phyloP scores from a whole-genome alignment of 805 yeast species.

The Saccharomycopsis sp. region DNA sequence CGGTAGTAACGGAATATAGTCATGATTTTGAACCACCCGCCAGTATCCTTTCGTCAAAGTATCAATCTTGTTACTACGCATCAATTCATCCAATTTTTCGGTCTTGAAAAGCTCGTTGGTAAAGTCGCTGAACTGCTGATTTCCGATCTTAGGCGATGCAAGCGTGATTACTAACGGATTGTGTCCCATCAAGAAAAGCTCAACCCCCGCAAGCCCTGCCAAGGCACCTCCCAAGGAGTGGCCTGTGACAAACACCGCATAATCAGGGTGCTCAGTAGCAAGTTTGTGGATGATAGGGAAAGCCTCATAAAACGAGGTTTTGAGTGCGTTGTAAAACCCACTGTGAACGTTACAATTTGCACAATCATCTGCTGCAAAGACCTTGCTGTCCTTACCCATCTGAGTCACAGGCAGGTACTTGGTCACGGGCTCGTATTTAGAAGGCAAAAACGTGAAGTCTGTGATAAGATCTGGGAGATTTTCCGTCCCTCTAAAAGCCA shows the following conservation, averaged over 20 bases:
- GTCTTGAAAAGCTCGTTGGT: conserved; percentile 45
- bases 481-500: conserved; percentile 60
- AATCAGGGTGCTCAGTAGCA: conserved; percentile 37
- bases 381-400: conserved; percentile 20
- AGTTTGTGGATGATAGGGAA: conserved; percentile 32
- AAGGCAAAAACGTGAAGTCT: conserved; percentile 46
- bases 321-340: conserved; percentile 50
- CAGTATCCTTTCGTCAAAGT: conserved; percentile 35
- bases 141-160: conserved; percentile 65
- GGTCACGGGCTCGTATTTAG: conserved; percentile 41
- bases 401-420: conserved; percentile 24
- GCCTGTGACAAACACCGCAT: conserved; percentile 51
- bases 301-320: conserved; percentile 23
- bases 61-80: conserved; percentile 25
- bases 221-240: conserved; percentile 77
- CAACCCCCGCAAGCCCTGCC: conserved; percentile 57
- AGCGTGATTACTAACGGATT: conserved; percentile 49
- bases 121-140: conserved; percentile 41
- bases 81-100: conserved; percentile 25
- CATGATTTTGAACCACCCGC: conserved; percentile 52
- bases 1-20: conserved; percentile 55
- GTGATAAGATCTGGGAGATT: conserved; percentile 55
- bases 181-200: conserved; percentile 46
- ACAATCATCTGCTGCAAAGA: conserved; percentile 30
- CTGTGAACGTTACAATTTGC: conserved; percentile 51